These are phyloP conservation scores for Sporothrix sp. DNA, from an alignment of 2,329 filamentous ascomycete genomes.

Conservation along the genomic window DNA sequence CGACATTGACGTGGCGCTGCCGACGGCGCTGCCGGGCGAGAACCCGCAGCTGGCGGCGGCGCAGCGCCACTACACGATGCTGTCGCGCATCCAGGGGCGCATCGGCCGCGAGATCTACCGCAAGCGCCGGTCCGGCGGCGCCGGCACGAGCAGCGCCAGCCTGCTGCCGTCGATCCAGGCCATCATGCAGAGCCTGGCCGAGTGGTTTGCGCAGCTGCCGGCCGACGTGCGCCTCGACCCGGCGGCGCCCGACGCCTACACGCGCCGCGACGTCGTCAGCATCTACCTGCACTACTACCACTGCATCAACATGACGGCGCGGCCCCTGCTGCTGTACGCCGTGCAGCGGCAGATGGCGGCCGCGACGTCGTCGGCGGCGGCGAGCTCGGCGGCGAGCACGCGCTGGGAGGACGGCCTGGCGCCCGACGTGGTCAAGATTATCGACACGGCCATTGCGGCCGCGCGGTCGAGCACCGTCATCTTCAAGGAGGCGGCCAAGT, in stretches of 20 bases:
- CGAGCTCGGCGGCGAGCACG: not conserved
- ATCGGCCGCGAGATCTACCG: slow-evolving; percentile 7
- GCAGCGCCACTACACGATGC: slow-evolving; percentile 4
- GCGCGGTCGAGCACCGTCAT: not conserved
- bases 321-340: slow-evolving; percentile 4
- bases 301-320: slow-evolving; percentile 9
- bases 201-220: slow-evolving; percentile 1
- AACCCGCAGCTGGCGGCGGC: no score
- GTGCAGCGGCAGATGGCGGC: slow-evolving; percentile 2
- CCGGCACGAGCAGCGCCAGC: not conserved
- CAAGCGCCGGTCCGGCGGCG: no score
- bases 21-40: no score
- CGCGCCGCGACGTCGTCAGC: not conserved
- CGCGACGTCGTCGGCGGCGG: not conserved
- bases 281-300: slow-evolving; percentile 11
- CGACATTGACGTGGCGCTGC: slow-evolving; percentile 7
- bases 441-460: not conserved
- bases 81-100: slow-evolving; percentile 4
- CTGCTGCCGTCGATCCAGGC: not conserved
- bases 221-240: not conserved
- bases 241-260: not conserved
- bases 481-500: slow-evolving; percentile 1
- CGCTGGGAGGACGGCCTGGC: slow-evolving; percentile 8
- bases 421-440: not conserved
- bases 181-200: not conserved